These are phyloP conservation scores for Fraxinus xanthoxyloides DNA, from an alignment of 305 asterid genomes.

Conservation along the genomic window DNA sequence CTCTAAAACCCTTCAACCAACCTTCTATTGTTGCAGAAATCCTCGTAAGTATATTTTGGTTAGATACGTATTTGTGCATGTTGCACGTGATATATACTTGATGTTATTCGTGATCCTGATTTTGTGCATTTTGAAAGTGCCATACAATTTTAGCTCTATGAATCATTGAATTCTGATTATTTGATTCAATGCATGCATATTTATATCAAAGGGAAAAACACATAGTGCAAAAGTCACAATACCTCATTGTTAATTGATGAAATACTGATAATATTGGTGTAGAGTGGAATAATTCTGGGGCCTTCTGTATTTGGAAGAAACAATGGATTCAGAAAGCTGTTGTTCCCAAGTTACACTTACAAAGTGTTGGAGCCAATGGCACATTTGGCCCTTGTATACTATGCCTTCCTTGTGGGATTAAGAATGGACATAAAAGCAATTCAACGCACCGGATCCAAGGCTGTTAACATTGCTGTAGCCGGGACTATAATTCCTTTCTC, in stretches of 20 bases:
- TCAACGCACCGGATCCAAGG: conserved; percentile 49
- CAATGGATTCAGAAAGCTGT: conserved; percentile 22
- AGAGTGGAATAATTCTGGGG: conserved; percentile 81
- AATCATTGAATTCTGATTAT: not conserved
- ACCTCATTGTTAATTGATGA: not conserved
- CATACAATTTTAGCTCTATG: not conserved
- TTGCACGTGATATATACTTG: not conserved
- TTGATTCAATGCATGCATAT: not conserved
- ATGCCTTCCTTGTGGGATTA: conserved; percentile 75
- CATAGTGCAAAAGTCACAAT: not conserved
- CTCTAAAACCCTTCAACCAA: conserved; percentile 62
- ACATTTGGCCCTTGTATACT: conserved; percentile 59
- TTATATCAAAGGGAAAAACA: not conserved
- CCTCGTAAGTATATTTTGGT: conserved; percentile 42
- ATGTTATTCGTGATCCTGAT: not conserved
- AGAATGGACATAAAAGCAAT: conserved; percentile 61
- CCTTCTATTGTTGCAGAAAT: conserved; percentile 77
- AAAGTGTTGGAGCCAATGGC: conserved; percentile 80
- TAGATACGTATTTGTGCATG: not conserved
- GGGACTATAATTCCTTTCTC: conserved; percentile 62
- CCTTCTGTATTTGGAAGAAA: conserved; percentile 68
- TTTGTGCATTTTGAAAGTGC: not conserved
- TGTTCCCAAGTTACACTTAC: conserved; percentile 69
- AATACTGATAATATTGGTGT: conserved; percentile 6
- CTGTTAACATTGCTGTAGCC: conserved; percentile 48